Evolutionary conservation across 2,329 filamentous ascomycete genomes (phyloP).

Genomic region (Hypoxylon sp.): DNA sequence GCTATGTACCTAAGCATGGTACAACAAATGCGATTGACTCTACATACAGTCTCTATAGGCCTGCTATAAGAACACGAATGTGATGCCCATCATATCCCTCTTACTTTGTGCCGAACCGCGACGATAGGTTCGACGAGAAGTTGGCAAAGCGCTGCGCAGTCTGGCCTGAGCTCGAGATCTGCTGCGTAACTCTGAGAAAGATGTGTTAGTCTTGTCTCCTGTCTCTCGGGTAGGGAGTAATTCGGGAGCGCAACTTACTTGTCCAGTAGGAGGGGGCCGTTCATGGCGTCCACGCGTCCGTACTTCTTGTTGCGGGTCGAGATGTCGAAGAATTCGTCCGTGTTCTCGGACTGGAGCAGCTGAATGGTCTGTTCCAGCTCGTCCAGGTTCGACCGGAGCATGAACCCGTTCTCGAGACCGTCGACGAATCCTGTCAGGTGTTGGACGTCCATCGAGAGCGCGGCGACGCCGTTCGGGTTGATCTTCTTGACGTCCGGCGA

Average conservation of each 20-base stretch:
- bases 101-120: constrained; percentile 70
- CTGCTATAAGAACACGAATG: not conserved
- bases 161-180: constrained; percentile 65
- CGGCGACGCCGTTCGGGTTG: constrained; percentile 83
- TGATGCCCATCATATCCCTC: not conserved
- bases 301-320: constrained; percentile 92
- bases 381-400: constrained; percentile 86
- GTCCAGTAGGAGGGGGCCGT: constrained; percentile 87
- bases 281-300: constrained; percentile 87
- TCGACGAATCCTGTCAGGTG: constrained; percentile 89
- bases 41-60: not conserved
- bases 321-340: constrained; percentile 97
- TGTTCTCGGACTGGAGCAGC: constrained; percentile 85
- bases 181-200: constrained; percentile 67
- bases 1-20: no score
- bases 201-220: constrained; percentile 37
- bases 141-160: constrained; percentile 72
- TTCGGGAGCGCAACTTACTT: constrained; percentile 66
- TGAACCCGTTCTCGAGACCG: constrained; percentile 82
- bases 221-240: not conserved
- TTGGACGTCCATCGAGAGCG: constrained; percentile 81
- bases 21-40: constrained; percentile 33
- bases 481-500: constrained; percentile 83
- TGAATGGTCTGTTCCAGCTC: constrained; percentile 93
- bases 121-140: constrained; percentile 78